Percentiles rank a stretch among this genome's conserved stretches.
Evolutionary conservation across 768 basidiomycete species (phyloP).

Genomic region (Kondoa subrosea): DNA sequence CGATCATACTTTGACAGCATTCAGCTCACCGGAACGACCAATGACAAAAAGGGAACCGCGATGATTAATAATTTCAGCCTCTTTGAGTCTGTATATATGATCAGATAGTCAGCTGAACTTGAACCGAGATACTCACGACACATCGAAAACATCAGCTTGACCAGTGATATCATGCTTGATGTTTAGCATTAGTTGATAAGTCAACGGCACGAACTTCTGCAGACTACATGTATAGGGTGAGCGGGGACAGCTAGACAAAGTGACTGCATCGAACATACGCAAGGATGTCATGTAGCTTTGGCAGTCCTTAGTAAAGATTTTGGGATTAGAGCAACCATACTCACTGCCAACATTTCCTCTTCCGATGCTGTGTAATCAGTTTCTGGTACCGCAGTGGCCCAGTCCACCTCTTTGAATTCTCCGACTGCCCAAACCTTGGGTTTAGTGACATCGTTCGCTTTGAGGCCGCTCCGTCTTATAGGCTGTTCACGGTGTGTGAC

Average conservation of each 20-base stretch:
- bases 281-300: not conserved
- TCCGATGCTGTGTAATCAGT: not conserved
- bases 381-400: not conserved
- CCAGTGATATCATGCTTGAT: not conserved
- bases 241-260: no score
- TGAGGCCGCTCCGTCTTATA: not conserved
- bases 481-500: not conserved
- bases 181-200: not conserved
- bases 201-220: not conserved
- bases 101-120: not conserved
- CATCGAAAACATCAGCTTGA: not conserved
- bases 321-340: not conserved
- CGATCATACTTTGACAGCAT: no score
- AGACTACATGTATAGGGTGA: no score
- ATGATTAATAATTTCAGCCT: not conserved
- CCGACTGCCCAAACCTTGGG: not conserved
- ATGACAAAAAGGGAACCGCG: not conserved
- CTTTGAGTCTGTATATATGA: not conserved
- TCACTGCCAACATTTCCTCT: not conserved
- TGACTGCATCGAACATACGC: no score
- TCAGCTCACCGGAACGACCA: not conserved
- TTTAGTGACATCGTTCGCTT: not conserved
- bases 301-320: not conserved
- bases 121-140: not conserved
- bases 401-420: not conserved